These are phyloP conservation scores for Colletotrichum sidae DNA, from an alignment of 2,329 filamentous ascomycete genomes.

Conservation along the genomic window DNA sequence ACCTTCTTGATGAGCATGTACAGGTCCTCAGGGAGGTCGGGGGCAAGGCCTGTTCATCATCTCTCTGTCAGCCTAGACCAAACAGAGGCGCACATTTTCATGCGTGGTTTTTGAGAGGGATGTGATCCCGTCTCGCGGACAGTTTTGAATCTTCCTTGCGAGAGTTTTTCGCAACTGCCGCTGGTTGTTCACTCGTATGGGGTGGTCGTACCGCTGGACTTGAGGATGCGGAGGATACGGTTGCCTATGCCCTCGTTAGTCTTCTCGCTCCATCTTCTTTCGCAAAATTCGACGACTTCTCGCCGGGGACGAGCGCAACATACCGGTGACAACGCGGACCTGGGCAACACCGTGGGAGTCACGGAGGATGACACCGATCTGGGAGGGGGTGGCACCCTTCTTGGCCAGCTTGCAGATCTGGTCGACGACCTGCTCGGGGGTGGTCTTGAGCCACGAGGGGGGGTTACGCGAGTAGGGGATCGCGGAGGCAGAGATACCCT, in stretches of 20 bases:
- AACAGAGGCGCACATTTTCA: conserved; percentile 77
- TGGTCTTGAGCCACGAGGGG: conserved; percentile 98
- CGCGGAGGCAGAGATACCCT: conserved; percentile 97
- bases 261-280: not conserved
- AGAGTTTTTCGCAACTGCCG: conserved; percentile 26
- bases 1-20: conserved; percentile 99
- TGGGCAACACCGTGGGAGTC: conserved; percentile 98
- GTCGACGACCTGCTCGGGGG: conserved; percentile 97
- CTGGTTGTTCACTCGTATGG: conserved; percentile 45
- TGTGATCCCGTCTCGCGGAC: conserved; percentile 30
- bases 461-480: conserved; percentile 95
- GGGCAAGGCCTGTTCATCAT: conserved; percentile 90
- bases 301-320: conserved; percentile 48
- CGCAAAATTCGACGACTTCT: not conserved
- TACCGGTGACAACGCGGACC: conserved; percentile 97
- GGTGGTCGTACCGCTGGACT: conserved; percentile 87
- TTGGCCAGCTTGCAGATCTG: conserved; percentile 99
- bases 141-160: not conserved
- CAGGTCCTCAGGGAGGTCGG: conserved; percentile 98
- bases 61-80: conserved; percentile 95
- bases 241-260: conserved; percentile 73
- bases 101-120: conserved; percentile 30
- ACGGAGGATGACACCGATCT: conserved; percentile 98
- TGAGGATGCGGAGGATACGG: conserved; percentile 99
- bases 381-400: conserved; percentile 98